phyloP scores from a whole-genome alignment of 2,329 filamentous ascomycete species.

The Purpureocillium takamizusanense region DNA sequence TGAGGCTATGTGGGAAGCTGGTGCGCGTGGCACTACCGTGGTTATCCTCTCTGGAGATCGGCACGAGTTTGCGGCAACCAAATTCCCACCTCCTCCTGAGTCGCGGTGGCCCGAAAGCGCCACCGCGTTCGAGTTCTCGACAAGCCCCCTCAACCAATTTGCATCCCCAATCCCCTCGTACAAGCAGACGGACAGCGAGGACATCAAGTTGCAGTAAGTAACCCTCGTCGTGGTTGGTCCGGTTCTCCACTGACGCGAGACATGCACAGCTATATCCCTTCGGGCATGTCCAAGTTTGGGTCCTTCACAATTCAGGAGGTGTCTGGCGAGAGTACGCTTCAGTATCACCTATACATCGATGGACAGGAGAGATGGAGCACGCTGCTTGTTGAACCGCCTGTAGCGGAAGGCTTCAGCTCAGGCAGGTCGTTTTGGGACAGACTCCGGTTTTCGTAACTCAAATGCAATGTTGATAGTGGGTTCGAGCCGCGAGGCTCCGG shows the following conservation, averaged over 20 bases:
- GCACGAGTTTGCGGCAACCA: conserved; percentile 94
- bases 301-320: conserved; percentile 60
- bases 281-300: conserved; percentile 84
- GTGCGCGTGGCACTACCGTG: conserved; percentile 66
- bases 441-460: conserved; percentile 15
- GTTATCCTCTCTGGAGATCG: conserved; percentile 82
- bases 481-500: neutral
- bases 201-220: conserved; percentile 77
- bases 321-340: conserved; percentile 58
- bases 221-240: neutral
- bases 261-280: conserved; percentile 57
- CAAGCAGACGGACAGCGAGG: conserved; percentile 68
- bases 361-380: conserved; percentile 70
- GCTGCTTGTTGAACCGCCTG: conserved; percentile 36
- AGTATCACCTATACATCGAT: conserved; percentile 76
- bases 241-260: no score
- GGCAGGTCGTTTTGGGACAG: conserved; percentile 37
- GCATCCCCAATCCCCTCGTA: conserved; percentile 82
- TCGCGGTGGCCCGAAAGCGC: conserved; percentile 55
- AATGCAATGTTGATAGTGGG: neutral
- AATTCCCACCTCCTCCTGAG: conserved; percentile 53
- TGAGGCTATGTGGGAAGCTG: conserved; percentile 85
- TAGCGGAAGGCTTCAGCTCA: conserved; percentile 16
- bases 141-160: conserved; percentile 87
- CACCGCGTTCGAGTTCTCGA: conserved; percentile 83